Base-by-base conservation (phyloP, 441 rosid species). In the Pelargonium australe region DNA sequence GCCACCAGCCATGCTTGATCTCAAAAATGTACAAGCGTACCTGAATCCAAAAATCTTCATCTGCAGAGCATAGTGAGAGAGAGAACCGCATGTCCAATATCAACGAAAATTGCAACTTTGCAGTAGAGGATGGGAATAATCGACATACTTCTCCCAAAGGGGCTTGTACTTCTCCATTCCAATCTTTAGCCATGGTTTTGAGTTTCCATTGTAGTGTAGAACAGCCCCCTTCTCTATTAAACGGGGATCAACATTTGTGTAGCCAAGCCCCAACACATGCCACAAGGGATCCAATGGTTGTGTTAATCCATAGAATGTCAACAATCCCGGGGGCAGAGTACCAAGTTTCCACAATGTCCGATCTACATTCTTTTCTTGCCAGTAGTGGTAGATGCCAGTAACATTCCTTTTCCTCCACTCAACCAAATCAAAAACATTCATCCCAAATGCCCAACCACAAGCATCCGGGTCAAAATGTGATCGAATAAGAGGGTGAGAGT, bases 371-470 rank as follows among this genome's bases (percentile, higher is more conserved):
- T 91, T 85, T 69, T 34, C 69, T 77, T 95, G 97, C 97, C 97
- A 95, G 77, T 88, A 83, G 75, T 90, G 96, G 61, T 55, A 55
- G 1, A 16, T 19, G 8, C 19, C 23, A 7, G 78, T 95, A 89
- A 70, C 87, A 87, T 47, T 85, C 84, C 0, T 96, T 87, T 76
- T 85, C 78, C 97, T 86, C 99, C 99, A 95, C 72, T 84, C 89
- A n/a, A 85, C 94, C 64, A 95, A 79, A 81, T 95, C 97, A 55
- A 95, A 91, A 55, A 95, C 83, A 40, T 91, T 91, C 94, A 91
- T 95, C 80, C 99, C 99, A 64, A 91, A 91, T 4, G 98, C 98
- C 98, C 97, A 91, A 7, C 96, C 99, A 25, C 99, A 94, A 0
- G 99, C 99, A 68, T 94, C 92, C 5, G 96, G 99, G 74, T 91